These are phyloP conservation scores for Aspergillus aculeatinus DNA, from an alignment of 2,329 filamentous ascomycete genomes.

Conservation along the genomic window DNA sequence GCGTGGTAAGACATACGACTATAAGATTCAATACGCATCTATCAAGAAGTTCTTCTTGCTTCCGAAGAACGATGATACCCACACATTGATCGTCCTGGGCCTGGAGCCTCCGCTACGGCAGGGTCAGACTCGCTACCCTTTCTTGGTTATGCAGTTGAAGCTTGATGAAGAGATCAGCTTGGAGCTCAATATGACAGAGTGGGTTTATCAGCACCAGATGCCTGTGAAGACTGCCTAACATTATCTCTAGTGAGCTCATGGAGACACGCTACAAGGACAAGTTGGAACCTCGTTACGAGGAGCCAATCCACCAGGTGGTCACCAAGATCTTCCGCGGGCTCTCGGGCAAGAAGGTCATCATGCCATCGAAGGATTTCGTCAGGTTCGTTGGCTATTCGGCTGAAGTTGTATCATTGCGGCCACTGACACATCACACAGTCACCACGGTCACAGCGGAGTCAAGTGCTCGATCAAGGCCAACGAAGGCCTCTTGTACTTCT, in stretches of 20 bases:
- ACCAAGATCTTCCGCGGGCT: slow-evolving; percentile 93
- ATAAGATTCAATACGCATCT: slow-evolving; percentile 97
- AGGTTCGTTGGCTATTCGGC: slow-evolving; percentile 52
- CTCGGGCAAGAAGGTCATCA: slow-evolving; percentile 91
- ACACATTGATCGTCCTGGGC: slow-evolving; percentile 91
- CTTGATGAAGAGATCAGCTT: slow-evolving; percentile 95
- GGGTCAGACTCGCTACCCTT: slow-evolving; percentile 95
- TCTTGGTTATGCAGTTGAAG: slow-evolving; percentile 99
- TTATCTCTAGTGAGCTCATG: slow-evolving; percentile 61
- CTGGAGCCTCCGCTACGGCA: slow-evolving; percentile 93
- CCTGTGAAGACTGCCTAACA: slow-evolving; percentile 13
- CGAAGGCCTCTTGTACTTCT: slow-evolving; percentile 92
- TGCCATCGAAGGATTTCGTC: slow-evolving; percentile 89
- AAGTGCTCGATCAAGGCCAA: slow-evolving; percentile 99
- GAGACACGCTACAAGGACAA: slow-evolving; percentile 87
- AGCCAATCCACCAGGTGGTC: slow-evolving; percentile 88
- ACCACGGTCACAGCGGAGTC: slow-evolving; percentile 90
- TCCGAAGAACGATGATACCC: slow-evolving; percentile 96
- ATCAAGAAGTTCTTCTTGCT: slow-evolving; percentile 99
- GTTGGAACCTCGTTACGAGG: slow-evolving; percentile 84
- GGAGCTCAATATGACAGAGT: slow-evolving; percentile 90
- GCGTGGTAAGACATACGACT: slow-evolving; percentile 98
- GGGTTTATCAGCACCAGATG: slow-evolving; percentile 18
- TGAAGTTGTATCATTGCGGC: neutral
- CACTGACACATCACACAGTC: slow-evolving; percentile 46